Conservation (phyloP, 345 rosid genomes). For the Viola odorata region DNA sequence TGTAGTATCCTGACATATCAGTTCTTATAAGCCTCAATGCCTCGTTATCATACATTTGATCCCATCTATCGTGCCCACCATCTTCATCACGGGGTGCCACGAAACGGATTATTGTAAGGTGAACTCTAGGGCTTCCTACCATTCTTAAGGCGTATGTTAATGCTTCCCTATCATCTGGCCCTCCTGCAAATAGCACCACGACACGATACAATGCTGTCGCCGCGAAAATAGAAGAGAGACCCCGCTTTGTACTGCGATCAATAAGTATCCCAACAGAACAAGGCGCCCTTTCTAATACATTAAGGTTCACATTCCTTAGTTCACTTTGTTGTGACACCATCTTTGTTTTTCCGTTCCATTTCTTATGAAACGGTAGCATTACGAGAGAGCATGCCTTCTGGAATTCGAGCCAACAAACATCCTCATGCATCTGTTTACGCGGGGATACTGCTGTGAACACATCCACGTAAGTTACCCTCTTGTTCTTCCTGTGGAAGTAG, state of each 20-base stretch:
- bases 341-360: slow-evolving; percentile 17
- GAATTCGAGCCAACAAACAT: slow-evolving; percentile 25
- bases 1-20: not conserved
- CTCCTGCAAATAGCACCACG: slow-evolving; percentile 13
- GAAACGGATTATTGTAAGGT: slow-evolving; percentile 13
- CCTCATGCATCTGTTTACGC: slow-evolving; percentile 19
- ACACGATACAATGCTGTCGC: slow-evolving; percentile 1
- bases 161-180: slow-evolving; percentile 29
- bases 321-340: slow-evolving; percentile 8
- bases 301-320: slow-evolving; percentile 13
- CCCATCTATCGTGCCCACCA: not conserved
- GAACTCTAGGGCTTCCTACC: slow-evolving; percentile 10
- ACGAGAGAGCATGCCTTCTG: slow-evolving; percentile 18
- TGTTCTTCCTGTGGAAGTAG: slow-evolving; percentile 9
- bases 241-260: slow-evolving; percentile 12
- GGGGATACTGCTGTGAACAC: slow-evolving; percentile 29
- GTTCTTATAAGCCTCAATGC: slow-evolving; percentile 4
- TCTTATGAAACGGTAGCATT: slow-evolving; percentile 25
- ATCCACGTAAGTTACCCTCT: slow-evolving; percentile 10
- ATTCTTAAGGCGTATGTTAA: slow-evolving; percentile 25
- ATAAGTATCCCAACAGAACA: slow-evolving; percentile 22
- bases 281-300: slow-evolving; percentile 22
- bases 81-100: not conserved
- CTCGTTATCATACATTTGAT: slow-evolving; percentile 9
- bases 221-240: slow-evolving; percentile 13